Evolutionary conservation across 805 yeast species (phyloP).

Genomic region (Wickerhamiella lipophila): DNA sequence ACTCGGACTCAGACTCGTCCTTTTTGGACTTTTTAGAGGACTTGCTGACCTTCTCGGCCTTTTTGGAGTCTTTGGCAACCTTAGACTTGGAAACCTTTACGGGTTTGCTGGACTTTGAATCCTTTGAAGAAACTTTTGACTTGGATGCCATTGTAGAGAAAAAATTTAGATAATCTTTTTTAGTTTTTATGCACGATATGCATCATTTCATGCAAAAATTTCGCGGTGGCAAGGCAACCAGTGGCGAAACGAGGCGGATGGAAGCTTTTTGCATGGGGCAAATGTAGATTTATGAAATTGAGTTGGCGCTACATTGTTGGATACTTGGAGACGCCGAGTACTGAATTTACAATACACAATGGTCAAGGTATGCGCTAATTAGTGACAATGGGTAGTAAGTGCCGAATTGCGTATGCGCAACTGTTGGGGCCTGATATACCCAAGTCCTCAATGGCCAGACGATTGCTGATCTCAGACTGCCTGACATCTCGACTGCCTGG

Average conservation of each 20-base stretch:
- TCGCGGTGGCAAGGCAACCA: background rate
- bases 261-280: no score
- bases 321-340: no score
- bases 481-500: no score
- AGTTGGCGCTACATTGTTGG: no score
- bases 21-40: slow-evolving; percentile 11
- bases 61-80: slow-evolving; percentile 4
- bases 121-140: slow-evolving; percentile 1
- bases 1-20: slow-evolving; percentile 6
- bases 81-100: background rate
- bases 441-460: no score
- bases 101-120: slow-evolving; percentile 1
- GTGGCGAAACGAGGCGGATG: background rate
- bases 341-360: no score
- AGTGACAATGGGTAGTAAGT: no score
- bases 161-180: slow-evolving; percentile 9
- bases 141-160: slow-evolving; percentile 2
- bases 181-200: slow-evolving; percentile 1
- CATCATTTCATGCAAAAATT: slow-evolving; percentile 2
- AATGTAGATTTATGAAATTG: background rate
- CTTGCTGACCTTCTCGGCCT: slow-evolving; percentile 1
- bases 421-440: no score
- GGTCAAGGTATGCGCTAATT: no score
- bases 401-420: no score
- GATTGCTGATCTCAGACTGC: no score